Evolutionary conservation across 2,329 filamentous ascomycete species (phyloP).

Genomic region (Fusarium irregulare): DNA sequence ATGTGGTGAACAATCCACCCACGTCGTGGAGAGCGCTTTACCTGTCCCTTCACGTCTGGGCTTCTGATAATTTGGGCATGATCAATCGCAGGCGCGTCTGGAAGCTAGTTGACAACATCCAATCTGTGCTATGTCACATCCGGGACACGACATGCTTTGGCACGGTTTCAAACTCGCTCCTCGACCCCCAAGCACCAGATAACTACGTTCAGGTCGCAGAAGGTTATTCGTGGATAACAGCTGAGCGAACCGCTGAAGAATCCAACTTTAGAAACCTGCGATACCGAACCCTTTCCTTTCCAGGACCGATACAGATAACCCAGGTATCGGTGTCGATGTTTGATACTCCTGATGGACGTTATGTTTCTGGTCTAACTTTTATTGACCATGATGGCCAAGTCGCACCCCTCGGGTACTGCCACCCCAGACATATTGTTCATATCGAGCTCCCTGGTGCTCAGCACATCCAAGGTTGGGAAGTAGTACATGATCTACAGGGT

Average conservation of each 20-base stretch:
- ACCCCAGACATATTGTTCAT: not conserved
- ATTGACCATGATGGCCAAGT: too few relatives aligned
- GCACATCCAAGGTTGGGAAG: not conserved
- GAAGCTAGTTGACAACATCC: not conserved
- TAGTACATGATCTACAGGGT: not conserved
- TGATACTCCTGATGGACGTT: too few relatives aligned
- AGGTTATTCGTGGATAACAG: too few relatives aligned
- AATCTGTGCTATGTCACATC: not conserved
- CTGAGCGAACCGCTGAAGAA: too few relatives aligned
- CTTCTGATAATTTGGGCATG: not conserved
- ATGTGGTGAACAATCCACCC: not conserved
- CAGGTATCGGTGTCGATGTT: too few relatives aligned
- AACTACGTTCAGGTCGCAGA: too few relatives aligned
- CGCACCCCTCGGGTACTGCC: not conserved
- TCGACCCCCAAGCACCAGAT: too few relatives aligned
- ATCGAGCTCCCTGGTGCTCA: not conserved
- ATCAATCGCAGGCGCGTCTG: not conserved
- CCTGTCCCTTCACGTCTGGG: not conserved
- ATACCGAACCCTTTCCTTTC: too few relatives aligned
- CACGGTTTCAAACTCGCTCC: not conserved
- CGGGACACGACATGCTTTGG: not conserved
- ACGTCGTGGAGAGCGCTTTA: conserved; percentile 14
- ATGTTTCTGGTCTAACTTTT: too few relatives aligned
- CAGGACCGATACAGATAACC: too few relatives aligned
- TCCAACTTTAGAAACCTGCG: too few relatives aligned